Conservation (phyloP, 768 basidiomycete genomes). For the Daedaleopsis nitida region DNA sequence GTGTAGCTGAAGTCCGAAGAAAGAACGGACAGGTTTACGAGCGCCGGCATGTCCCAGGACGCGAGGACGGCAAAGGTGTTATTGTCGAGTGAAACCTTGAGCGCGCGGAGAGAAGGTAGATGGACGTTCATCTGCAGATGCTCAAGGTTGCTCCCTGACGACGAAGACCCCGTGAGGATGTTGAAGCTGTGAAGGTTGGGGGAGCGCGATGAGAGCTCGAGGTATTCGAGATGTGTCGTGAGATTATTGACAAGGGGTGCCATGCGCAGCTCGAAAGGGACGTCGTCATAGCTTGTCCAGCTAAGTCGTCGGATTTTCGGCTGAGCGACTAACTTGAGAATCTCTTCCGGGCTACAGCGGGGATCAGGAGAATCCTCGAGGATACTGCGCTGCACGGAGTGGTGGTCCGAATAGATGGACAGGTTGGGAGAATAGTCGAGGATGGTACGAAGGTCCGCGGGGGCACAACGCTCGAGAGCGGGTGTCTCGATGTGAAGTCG, state of each 20-base stretch:
- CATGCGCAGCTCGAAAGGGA: conserved; percentile 55
- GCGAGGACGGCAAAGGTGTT: conserved; percentile 69
- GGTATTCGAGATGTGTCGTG: conserved; percentile 59
- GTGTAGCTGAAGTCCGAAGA: conserved; percentile 73
- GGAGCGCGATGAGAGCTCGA: conserved; percentile 65
- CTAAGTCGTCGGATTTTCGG: conserved; percentile 61
- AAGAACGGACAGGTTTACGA: conserved; percentile 66
- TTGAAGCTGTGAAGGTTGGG: conserved; percentile 48
- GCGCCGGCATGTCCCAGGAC: conserved; percentile 63
- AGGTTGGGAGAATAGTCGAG: conserved; percentile 64
- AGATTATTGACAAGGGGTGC: conserved; percentile 54
- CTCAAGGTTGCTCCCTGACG: not conserved
- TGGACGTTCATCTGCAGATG: conserved; percentile 36
- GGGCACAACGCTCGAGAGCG: conserved; percentile 62
- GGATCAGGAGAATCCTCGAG: conserved; percentile 47
- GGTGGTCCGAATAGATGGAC: conserved; percentile 63
- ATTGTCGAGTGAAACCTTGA: conserved; percentile 73
- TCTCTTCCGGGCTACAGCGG: conserved; percentile 52
- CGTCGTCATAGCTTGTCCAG: conserved; percentile 75
- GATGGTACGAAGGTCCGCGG: conserved; percentile 67
- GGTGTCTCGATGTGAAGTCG: conserved; percentile 73
- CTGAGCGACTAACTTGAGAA: conserved; percentile 60
- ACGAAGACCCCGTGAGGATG: conserved; percentile 25
- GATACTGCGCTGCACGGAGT: conserved; percentile 59
- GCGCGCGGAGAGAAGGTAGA: conserved; percentile 65